Base-by-base conservation (phyloP, 345 rosid genomes). In the Dipteronia sinensis region DNA sequence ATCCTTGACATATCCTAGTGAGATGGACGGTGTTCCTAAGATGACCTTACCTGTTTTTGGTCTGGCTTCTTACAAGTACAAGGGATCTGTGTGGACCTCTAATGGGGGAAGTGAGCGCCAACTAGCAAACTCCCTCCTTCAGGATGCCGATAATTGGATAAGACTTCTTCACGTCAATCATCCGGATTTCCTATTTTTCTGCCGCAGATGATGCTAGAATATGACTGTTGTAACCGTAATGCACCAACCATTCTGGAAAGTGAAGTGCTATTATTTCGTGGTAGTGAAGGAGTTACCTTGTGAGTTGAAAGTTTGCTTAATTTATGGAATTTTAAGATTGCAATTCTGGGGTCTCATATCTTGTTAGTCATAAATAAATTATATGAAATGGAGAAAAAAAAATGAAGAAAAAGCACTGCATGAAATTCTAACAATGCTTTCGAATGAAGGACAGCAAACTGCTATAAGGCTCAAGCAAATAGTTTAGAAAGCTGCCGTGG, bases 131-230 rank as follows among this genome's bases (percentile, higher is more conserved):
- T 85, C 84, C 46, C 90, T 96, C 66, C 73, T 80, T 74, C 89
- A 75, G 83, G 90, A 81, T 29, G 99, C 97, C 6, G 90, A 89
- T 67, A 79, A 77, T 61, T 87, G 92, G 98, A 82, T 96, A 73
- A 76, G 86, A 86, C 85, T 13, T 22, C 86, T 64, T 78, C 72
- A 86, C 72, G 98, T 90, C 71, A 82, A 82, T 78, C 99, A 91
- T 74, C 99, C 98, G 34, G 98, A 96, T 78, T 96, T 90, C 86
- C 65, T 68, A 65, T 96, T 92, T 87, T 96, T 96, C 79, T 68
- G 83, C 79, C 77, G 87, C 66, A 72, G 78, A 51, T 79, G 82
- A 84, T 79, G 44, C 23, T 44, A 53, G 55, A 34, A 69, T 58
- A 65, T 75, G 13, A 46, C 23, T n/a, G 10, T 25, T 58, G 10